Conservation (phyloP, 2,329 filamentous ascomycete genomes). For the Diaporthe capsici region DNA sequence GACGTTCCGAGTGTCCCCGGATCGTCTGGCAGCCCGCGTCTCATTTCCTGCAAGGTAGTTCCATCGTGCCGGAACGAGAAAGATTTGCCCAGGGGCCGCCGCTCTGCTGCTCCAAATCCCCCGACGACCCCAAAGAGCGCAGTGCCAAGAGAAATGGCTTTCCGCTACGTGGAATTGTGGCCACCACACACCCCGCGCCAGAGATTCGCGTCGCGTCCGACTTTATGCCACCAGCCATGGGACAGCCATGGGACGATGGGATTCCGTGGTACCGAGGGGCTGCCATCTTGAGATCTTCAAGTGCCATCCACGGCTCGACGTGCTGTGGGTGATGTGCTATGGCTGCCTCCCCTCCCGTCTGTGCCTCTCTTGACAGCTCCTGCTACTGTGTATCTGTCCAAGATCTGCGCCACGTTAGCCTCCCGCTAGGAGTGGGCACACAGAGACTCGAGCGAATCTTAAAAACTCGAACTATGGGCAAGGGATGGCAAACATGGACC, state of each 20-base stretch:
- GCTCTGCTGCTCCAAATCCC: constrained; percentile 3
- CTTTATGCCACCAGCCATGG: neutral
- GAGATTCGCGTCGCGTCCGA: neutral
- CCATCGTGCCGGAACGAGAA: constrained; percentile 23
- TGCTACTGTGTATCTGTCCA: neutral
- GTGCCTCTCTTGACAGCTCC: constrained; percentile 27
- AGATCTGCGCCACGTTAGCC: constrained; percentile 11
- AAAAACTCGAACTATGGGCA: constrained; percentile 1
- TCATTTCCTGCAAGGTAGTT: constrained; percentile 31
- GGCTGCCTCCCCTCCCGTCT: constrained; percentile 25
- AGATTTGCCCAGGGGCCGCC: constrained; percentile 1
- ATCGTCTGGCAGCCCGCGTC: constrained; percentile 31
- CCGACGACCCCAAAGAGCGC: neutral
- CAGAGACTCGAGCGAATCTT: constrained; percentile 18
- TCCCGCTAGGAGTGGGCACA: neutral
- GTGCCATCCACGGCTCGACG: neutral
- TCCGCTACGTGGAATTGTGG: constrained; percentile 11
- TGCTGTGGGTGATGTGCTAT: neutral
- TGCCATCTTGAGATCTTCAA: constrained; percentile 3
- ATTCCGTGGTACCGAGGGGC: constrained; percentile 6
- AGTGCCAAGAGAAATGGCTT: constrained; percentile 17
- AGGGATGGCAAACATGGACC: neutral
- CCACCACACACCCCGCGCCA: neutral
- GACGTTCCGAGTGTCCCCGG: constrained; percentile 9
- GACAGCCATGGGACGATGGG: neutral